These are phyloP conservation scores for Berkeleyomyces basicola DNA, from an alignment of 2,329 filamentous ascomycete genomes.

Conservation along the genomic window DNA sequence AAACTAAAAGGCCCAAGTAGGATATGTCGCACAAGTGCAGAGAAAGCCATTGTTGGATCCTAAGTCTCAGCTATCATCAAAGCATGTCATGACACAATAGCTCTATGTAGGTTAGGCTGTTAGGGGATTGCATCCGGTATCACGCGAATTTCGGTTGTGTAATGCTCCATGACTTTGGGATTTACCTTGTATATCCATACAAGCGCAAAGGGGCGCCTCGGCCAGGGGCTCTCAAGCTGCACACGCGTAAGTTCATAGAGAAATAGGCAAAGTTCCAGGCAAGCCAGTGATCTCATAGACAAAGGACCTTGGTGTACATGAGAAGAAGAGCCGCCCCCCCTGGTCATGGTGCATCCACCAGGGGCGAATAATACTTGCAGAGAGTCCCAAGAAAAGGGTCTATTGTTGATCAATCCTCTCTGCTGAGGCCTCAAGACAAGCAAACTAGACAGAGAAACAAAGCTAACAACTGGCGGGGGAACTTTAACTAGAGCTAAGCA, in stretches of 20 bases:
- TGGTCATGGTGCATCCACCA: neutral
- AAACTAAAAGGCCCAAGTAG: no score
- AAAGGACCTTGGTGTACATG: neutral
- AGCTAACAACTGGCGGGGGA: neutral
- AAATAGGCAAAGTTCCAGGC: neutral
- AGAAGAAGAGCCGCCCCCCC: neutral
- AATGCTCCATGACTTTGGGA: neutral
- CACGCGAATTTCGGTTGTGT: slow-evolving; percentile 1
- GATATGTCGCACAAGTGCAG: no score
- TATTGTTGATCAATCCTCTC: neutral
- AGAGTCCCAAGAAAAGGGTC: neutral
- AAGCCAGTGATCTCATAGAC: neutral
- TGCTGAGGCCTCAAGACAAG: neutral
- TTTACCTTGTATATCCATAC: neutral
- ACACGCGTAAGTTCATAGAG: neutral
- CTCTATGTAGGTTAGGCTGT: no score
- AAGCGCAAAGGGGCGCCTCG: neutral
- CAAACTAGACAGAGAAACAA: neutral
- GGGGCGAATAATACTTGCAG: neutral
- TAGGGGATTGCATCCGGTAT: neutral
- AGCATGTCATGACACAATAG: no score
- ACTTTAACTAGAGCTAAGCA: neutral
- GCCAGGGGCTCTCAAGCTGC: no score
- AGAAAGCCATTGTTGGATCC: no score
- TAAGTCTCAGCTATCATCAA: no score